Percentiles rank a stretch among this genome's conserved stretches.
Evolutionary conservation across 1,284 basidiomycete genomes (phyloP).

Genomic region (Xanthoconium separans): DNA sequence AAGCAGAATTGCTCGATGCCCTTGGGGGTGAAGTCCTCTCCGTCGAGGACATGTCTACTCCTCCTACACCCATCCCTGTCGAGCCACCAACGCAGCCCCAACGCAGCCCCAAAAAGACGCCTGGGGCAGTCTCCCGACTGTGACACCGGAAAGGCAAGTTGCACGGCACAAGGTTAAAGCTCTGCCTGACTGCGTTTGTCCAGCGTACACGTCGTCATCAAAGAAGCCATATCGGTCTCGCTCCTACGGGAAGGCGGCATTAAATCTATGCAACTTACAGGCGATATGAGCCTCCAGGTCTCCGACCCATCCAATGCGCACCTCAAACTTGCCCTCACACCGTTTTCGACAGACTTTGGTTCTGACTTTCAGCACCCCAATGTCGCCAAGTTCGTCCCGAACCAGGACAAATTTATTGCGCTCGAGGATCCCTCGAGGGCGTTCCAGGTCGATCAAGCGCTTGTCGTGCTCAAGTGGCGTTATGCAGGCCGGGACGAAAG

Average conservation of each 20-base stretch:
- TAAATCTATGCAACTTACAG: conserved; percentile 87
- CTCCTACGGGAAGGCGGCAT: conserved; percentile 90
- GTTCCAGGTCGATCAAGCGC: conserved; percentile 87
- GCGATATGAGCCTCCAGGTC: conserved; percentile 91
- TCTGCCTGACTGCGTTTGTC: not conserved
- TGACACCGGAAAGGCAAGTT: conserved; percentile 74
- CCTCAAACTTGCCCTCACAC: conserved; percentile 69
- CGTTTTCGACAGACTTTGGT: conserved; percentile 63
- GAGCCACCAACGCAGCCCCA: conserved; percentile 42
- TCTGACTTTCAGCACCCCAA: conserved; percentile 82
- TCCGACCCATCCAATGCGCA: conserved; percentile 79
- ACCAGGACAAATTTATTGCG: conserved; percentile 66
- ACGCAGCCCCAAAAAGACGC: conserved; percentile 40
- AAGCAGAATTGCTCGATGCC: conserved; percentile 84
- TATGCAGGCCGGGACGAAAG: conserved; percentile 91
- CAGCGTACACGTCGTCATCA: conserved; percentile 85
- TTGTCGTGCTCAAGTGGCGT: conserved; percentile 93
- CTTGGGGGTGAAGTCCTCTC: conserved; percentile 78
- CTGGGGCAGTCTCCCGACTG: conserved; percentile 70
- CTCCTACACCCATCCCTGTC: conserved; percentile 53
- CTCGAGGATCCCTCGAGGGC: conserved; percentile 81
- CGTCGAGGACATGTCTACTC: conserved; percentile 56
- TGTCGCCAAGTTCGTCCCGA: conserved; percentile 82
- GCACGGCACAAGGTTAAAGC: not conserved
- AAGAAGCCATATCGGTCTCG: conserved; percentile 80